A percentile compares a stretch with the other conserved stretches of the same genome.
These are phyloP conservation scores for button mushroom (Agaricus bisporus) DNA, from an alignment of 768 basidiomycete species.

Conservation along the genomic window DNA sequence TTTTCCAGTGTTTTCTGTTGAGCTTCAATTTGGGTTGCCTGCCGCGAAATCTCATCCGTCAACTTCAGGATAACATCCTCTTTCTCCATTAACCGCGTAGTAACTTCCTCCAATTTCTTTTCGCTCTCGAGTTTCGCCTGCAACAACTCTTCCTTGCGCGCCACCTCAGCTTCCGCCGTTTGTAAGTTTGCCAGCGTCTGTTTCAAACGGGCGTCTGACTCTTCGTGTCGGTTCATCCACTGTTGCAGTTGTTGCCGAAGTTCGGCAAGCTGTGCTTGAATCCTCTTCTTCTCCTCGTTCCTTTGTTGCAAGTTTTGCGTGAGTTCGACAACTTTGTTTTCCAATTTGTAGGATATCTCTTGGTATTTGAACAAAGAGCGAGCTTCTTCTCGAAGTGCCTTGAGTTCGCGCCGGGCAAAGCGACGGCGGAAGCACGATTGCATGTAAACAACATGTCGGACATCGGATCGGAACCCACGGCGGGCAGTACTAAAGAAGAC, in stretches of 20 bases:
- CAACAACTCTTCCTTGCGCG: conserved; percentile 69
- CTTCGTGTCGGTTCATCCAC: conserved; percentile 86
- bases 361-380: conserved; percentile 98
- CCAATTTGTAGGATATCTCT: conserved; percentile 94
- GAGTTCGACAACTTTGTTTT: conserved; percentile 99
- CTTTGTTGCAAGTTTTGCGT: conserved; percentile 90
- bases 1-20: conserved; percentile 67
- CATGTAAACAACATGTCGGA: conserved; percentile 71
- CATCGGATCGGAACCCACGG: conserved; percentile 48
- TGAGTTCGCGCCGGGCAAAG: conserved; percentile 80
- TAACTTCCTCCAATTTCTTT: conserved; percentile 70
- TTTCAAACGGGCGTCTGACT: conserved; percentile 69
- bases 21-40: conserved; percentile 70
- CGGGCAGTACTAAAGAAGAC: conserved; percentile 44
- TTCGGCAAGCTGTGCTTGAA: conserved; percentile 67
- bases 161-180: conserved; percentile 62
- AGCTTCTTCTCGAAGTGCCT: conserved; percentile 80
- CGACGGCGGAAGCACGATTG: conserved; percentile 92
- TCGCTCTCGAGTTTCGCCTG: conserved; percentile 75
- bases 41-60: conserved; percentile 67
- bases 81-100: conserved; percentile 69
- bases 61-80: conserved; percentile 80
- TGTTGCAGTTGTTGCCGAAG: conserved; percentile 83
- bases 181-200: conserved; percentile 67
- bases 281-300: conserved; percentile 84